Evolutionary conservation across 208 protist species (phyloP), one percentile per base, ranked within the genome.

Genomic region (Acanthamoeba healyi): DNA sequence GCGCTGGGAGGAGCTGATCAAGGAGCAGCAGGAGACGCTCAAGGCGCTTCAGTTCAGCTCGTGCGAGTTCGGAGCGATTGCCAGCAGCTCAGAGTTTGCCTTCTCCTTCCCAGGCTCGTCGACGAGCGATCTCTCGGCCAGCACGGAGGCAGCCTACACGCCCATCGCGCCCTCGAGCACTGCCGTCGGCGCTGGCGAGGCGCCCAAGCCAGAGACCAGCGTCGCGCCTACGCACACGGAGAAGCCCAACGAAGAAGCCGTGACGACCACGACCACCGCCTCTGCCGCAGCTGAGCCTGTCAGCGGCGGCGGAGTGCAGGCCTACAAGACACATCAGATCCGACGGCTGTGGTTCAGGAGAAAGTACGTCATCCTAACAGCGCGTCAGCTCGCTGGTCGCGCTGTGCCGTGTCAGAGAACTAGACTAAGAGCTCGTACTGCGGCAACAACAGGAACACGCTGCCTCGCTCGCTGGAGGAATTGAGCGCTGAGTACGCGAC

Each of bases 321-420:
- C 67, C 67, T 79, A 79, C 67, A 79, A 79, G 38, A 15, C 67
- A 10, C 67, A 79, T n/a, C 67, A 79, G 67, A 79, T 44, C 32
- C 32, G 67, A 32, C 14, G 67, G 38, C 22, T 79, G 9, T 79
- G 67, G 67, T 79, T 79, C 34, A 1, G 67, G 46, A 38, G 67
- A 46, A 79, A 79, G 67, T 79, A 79, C 67, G 67, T 4, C 67
- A 40, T 36, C n/a, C 12, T 32, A n/a, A n/a, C n/a, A n/a, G 63
- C 1, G 29, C 67, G 38, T 32, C 36, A 34, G 7, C 61, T n/a
- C n/a, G n/a, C n/a, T n/a, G n/a, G n/a, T n/a, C n/a, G n/a, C n/a
- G n/a, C n/a, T n/a, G n/a, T n/a, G n/a, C n/a, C n/a, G n/a, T n/a
- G n/a, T n/a, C n/a, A n/a, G n/a, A n/a, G n/a, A n/a, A n/a, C n/a